Percentiles rank a stretch among this genome's conserved stretches.
These are phyloP conservation scores for Yamadazyma diddensiae DNA, from an alignment of 1,139 yeast species.

Conservation along the genomic window DNA sequence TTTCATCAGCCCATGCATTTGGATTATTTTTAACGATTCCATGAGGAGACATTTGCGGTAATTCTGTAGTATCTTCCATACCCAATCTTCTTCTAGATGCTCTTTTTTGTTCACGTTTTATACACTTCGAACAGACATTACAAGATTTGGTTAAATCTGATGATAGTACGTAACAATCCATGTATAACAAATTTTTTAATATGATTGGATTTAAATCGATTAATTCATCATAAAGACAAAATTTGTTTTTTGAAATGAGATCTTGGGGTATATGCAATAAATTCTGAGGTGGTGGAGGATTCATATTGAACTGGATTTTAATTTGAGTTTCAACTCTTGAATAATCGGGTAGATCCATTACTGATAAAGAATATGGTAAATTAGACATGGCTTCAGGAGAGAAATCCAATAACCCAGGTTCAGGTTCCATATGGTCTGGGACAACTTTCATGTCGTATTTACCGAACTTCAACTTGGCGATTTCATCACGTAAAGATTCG, in stretches of 20 bases:
- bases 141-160: constrained; percentile 54
- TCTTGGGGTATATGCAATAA: constrained; percentile 81
- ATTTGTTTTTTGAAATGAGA: constrained; percentile 81
- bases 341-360: constrained; percentile 66
- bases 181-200: constrained; percentile 50
- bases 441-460: constrained; percentile 38
- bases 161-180: constrained; percentile 69
- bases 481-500: constrained; percentile 49
- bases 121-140: constrained; percentile 81
- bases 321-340: constrained; percentile 96
- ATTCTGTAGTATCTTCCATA: constrained; percentile 13
- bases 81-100: constrained; percentile 85
- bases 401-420: constrained; percentile 37
- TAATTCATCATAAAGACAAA: constrained; percentile 55
- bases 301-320: constrained; percentile 62
- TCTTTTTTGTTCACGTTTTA: constrained; percentile 87
- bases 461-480: constrained; percentile 59
- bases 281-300: constrained; percentile 72
- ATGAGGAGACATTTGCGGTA: constrained; percentile 12
- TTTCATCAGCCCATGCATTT: constrained; percentile 74
- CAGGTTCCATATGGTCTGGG: constrained; percentile 30
- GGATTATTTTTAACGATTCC: constrained; percentile 36
- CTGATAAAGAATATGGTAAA: constrained; percentile 57
- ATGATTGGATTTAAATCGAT: constrained; percentile 43
- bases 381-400: constrained; percentile 33